These are phyloP conservation scores for Nectriaceae sp. DNA, from an alignment of 2,329 filamentous ascomycete species.

Conservation along the genomic window DNA sequence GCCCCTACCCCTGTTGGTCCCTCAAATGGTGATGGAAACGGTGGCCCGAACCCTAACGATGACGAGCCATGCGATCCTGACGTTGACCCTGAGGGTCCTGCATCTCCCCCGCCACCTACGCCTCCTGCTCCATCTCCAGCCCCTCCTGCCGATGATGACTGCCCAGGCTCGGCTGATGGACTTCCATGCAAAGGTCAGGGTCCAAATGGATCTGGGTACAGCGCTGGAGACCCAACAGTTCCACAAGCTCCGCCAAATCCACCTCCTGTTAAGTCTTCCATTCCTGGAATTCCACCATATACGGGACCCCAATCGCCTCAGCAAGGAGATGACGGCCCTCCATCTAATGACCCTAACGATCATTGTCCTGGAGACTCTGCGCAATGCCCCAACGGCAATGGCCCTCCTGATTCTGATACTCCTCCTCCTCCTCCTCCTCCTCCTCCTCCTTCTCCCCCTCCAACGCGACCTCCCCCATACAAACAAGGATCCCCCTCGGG, in stretches of 20 bases:
- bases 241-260: neutral
- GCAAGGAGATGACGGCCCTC: no score
- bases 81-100: no score
- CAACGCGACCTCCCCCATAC: neutral
- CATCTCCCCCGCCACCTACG: neutral
- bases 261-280: no score
- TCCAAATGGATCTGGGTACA: neutral
- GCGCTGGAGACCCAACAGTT: neutral
- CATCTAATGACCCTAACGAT: no score
- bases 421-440: neutral
- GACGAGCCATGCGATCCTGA: no score
- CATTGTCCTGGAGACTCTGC: neutral
- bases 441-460: conserved; percentile 1
- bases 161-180: neutral
- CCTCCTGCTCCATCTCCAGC: no score
- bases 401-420: neutral
- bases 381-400: neutral
- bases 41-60: neutral
- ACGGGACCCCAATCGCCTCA: no score
- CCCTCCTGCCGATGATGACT: neutral
- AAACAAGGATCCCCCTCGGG: neutral
- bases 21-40: neutral
- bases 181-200: neutral
- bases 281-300: no score
- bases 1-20: neutral